Evolutionary conservation across 208 protist species (phyloP), one percentile per base, ranked within the genome.

Genomic region (Leishmania tropica): DNA sequence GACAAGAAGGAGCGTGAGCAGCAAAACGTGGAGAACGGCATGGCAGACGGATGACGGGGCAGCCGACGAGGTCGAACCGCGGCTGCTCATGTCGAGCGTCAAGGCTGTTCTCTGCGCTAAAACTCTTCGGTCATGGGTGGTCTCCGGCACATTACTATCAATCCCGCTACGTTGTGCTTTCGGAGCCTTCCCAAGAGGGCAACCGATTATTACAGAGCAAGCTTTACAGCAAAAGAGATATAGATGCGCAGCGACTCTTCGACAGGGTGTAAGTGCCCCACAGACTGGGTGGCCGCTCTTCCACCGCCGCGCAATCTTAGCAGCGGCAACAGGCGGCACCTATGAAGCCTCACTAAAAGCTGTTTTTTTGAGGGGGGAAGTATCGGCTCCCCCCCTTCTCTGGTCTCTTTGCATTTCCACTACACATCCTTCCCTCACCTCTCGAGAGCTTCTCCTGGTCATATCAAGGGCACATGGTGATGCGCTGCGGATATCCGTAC

Each of bases 1-100:
- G 77, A 40, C 51, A 84, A 87, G 58, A 80, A 82, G 45, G 78
- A 85, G 47, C 79, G 68, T 37, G 76, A 78, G 68, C 60, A 35
- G 28, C 67, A 65, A 70, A 28, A 76, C 54, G 51, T 68, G 37
- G 60, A 79, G 68, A 76, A 53, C 71, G 77, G 53, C 60, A 67
- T 37, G 37, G 81, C 73, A 11, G 76, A 75, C 19, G 24, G 42
- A 42, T 80, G 65, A 80, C 10, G 19, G 54, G 28, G 42, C 51
- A 42, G 19, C 35, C 19, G 73, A 45, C 7, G 28, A 51, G 75
- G 37, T 19, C 31, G 15, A 40, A 42, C 28, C 28, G 42, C 19
- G 1, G 10, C 67, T 48, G 19, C 42, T 35, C 21, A 72, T 42
- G 35, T 45, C 42, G 21, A 10, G 35, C 40, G 24, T 31, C 21